Conservation (phyloP, 306 rosid genomes). For the Quercus aquifolioides region DNA sequence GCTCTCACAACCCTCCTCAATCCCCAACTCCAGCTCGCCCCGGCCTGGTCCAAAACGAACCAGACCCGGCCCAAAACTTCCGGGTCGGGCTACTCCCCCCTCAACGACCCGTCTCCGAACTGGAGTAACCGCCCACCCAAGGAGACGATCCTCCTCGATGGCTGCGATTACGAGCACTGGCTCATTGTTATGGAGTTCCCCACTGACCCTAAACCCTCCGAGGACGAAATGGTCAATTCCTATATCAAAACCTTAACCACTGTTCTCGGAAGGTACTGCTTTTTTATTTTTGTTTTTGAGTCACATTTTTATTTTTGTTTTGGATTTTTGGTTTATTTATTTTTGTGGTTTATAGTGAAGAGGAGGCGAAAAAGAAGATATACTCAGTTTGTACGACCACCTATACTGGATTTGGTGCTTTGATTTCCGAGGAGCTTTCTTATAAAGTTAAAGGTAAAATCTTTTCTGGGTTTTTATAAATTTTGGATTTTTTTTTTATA, state of each 20-base stretch:
- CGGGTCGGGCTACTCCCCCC: constrained; percentile 75
- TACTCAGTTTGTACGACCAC: constrained; percentile 77
- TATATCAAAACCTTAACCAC: constrained; percentile 81
- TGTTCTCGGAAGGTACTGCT: constrained; percentile 64
- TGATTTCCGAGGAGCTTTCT: constrained; percentile 86
- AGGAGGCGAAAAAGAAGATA: constrained; percentile 86
- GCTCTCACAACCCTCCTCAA: constrained; percentile 34
- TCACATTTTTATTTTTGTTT: neutral
- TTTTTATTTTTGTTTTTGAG: neutral
- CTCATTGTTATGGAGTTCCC: constrained; percentile 83
- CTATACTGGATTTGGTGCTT: constrained; percentile 85
- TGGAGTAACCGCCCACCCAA: constrained; percentile 94
- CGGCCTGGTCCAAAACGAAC: constrained; percentile 3
- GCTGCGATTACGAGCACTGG: constrained; percentile 97
- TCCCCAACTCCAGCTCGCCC: constrained; percentile 30
- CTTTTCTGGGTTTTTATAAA: neutral
- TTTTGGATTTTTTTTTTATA: too few relatives aligned
- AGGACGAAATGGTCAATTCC: constrained; percentile 67
- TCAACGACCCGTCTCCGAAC: constrained; percentile 77
- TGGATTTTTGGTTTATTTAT: neutral
- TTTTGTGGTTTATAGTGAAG: constrained; percentile 51
- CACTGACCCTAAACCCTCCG: constrained; percentile 62
- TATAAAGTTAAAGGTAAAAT: constrained; percentile 64
- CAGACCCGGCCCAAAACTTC: constrained; percentile 50
- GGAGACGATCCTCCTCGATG: constrained; percentile 86